Conservation (phyloP, 768 basidiomycete genomes). For the Lyophyllum semitale region DNA sequence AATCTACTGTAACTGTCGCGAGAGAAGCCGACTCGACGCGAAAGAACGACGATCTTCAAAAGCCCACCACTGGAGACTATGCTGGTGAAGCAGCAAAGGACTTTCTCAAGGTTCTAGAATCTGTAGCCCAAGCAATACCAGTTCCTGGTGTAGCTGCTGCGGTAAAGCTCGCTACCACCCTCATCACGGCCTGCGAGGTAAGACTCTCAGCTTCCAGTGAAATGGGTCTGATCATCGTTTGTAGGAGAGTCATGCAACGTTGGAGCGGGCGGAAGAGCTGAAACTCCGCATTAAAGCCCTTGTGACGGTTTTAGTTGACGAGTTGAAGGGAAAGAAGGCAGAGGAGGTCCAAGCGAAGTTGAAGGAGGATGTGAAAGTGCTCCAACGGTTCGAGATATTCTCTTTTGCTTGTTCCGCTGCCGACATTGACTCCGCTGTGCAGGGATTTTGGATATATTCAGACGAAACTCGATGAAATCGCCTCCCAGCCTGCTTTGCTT, state of each 20-base stretch:
- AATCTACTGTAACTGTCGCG: no score
- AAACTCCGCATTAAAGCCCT: background rate
- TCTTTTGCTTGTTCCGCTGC: no score
- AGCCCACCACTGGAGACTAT: no score
- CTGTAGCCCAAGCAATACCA: constrained; percentile 2
- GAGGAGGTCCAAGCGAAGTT: background rate
- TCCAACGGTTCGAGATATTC: background rate
- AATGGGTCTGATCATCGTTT: no score
- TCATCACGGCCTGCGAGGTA: constrained; percentile 3
- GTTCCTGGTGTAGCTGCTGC: constrained; percentile 3
- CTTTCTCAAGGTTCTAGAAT: background rate
- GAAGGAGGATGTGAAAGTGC: background rate
- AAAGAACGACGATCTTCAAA: no score
- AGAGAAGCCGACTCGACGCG: no score
- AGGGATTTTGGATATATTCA: constrained; percentile 1
- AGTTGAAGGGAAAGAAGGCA: background rate
- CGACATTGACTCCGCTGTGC: background rate
- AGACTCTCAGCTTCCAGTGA: background rate
- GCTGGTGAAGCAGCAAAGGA: background rate
- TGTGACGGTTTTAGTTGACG: no score
- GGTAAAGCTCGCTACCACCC: background rate
- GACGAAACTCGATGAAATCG: background rate
- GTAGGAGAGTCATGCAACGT: background rate
- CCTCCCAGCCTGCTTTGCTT: no score
- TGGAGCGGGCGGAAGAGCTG: constrained; percentile 6